Evolutionary conservation across 2,329 filamentous ascomycete genomes (phyloP), one percentile per base, ranked within the genome.

Genomic region (Trichoderma gracile): DNA sequence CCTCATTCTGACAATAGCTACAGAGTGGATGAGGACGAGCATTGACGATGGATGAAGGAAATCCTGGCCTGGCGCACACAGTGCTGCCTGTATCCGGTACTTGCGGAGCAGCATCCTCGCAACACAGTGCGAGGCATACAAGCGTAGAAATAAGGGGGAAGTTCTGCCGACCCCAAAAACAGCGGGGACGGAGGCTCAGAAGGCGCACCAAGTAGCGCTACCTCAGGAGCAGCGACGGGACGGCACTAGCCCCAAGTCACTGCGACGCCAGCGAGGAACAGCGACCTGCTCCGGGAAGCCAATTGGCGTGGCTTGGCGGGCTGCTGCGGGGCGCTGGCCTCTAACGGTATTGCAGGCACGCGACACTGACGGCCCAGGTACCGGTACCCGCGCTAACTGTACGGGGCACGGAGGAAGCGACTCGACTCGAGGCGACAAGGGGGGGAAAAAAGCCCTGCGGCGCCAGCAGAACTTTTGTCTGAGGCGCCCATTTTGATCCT

Each of bases 341-440:
- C 52, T 23, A 40, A 56, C 52, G 58, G 64, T 33, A 57, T 63
- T 38, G 30, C 54, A 53, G 59, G 64, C 64, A 65, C 64, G 64
- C 64, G 64, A 65, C 64, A 65, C 58, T 65, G 47, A 53, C 50
- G 33, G 23, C 42, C 15, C n/a, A 43, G 33, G 49, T 52, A 52
- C 49, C 25, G 49, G 49, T 52, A 52, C 49, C 12, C 17, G 49
- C 33, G 33, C 33, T 38, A 14, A 33, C 42, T 27, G 47, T 33
- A 53, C 49, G 49, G 59, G 33, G 60, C 17, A 55, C 52, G 40
- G 57, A 60, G 57, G 8, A 38, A 25, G 21, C 30, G 53, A 56
- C 17, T 55, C 30, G 53, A 56, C 17, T 55, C 52, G 52, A 14
- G 52, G 27, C 56, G 30, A 50, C 17, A 42, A 50, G 33, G 45